Evolutionary conservation across 2,329 filamentous ascomycete genomes (phyloP).

Genomic region (Phaeosphaeria sp.): DNA sequence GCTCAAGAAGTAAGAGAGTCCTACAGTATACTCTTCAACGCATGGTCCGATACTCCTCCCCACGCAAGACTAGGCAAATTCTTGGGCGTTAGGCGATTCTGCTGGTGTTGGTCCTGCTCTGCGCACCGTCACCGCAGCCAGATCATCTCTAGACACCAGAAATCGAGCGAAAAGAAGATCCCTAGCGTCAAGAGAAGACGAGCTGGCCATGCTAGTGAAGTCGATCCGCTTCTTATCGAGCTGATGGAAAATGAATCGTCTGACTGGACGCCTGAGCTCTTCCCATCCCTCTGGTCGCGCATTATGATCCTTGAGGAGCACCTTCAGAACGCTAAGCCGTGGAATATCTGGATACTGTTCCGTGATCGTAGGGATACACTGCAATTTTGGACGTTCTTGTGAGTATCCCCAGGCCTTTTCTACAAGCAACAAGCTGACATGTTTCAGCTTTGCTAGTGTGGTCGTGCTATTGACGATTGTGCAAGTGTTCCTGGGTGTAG

Average conservation of each 20-base stretch:
- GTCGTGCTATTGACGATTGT: slow-evolving; percentile 23
- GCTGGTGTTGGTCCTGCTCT: slow-evolving; percentile 28
- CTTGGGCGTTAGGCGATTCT: slow-evolving; percentile 11
- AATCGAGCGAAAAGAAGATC: not conserved
- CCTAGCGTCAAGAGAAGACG: not conserved
- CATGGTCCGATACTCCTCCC: slow-evolving; percentile 10
- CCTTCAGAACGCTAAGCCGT: slow-evolving; percentile 24
- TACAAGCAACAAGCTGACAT: slow-evolving; percentile 1
- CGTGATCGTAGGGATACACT: slow-evolving; percentile 28
- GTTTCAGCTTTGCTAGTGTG: slow-evolving; percentile 24
- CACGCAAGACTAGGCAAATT: slow-evolving; percentile 8
- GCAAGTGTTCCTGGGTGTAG: slow-evolving; percentile 24
- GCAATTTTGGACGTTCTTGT: slow-evolving; percentile 34
- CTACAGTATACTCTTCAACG: slow-evolving; percentile 24
- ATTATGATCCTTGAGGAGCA: slow-evolving; percentile 27
- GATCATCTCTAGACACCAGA: slow-evolving; percentile 9
- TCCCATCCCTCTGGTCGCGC: slow-evolving; percentile 25
- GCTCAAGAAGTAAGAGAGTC: slow-evolving; percentile 21
- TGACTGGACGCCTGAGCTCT: slow-evolving; percentile 27
- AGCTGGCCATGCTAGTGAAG: slow-evolving; percentile 6
- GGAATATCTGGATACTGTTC: slow-evolving; percentile 32
- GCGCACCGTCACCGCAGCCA: slow-evolving; percentile 14
- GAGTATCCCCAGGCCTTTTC: not conserved
- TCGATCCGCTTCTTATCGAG: slow-evolving; percentile 16
- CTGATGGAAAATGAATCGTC: slow-evolving; percentile 15